Evolutionary conservation across 2,329 filamentous ascomycete genomes (phyloP).

Genomic region (Exophiala bonariae): DNA sequence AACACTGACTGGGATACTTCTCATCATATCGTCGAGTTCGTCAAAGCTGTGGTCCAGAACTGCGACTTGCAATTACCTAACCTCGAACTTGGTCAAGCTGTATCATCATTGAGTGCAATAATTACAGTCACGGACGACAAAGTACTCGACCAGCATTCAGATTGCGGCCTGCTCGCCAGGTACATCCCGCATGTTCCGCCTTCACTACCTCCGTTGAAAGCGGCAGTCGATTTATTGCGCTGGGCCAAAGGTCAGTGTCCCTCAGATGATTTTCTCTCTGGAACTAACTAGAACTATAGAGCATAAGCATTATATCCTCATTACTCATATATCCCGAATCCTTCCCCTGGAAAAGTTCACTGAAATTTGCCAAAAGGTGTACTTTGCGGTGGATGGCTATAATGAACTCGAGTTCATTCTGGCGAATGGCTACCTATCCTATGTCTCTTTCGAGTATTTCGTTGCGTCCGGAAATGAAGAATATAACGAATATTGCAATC

Average conservation of each 20-base stretch:
- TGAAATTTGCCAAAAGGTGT: conserved; percentile 37
- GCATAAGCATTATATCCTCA: conserved; percentile 28
- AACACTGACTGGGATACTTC: conserved; percentile 35
- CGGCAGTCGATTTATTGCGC: conserved; percentile 30
- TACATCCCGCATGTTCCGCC: too few species aligned
- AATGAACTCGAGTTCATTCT: conserved; percentile 36
- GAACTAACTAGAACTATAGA: too few species aligned
- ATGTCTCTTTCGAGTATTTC: conserved; percentile 37
- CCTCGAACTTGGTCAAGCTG: conserved; percentile 12
- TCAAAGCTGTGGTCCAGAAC: conserved; percentile 30
- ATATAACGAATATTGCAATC: conserved; percentile 28
- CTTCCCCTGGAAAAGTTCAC: conserved; percentile 35
- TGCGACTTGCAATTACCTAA: conserved; percentile 2
- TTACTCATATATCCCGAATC: conserved; percentile 35
- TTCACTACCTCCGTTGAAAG: conserved; percentile 33
- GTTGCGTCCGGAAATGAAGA: conserved; percentile 25
- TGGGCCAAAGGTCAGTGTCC: conserved; percentile 35
- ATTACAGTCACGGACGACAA: neutral
- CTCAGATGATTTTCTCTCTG: too few species aligned
- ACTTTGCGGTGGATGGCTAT: conserved; percentile 38
- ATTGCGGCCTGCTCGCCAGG: too few species aligned
- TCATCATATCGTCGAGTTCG: conserved; percentile 35
- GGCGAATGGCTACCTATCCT: conserved; percentile 38
- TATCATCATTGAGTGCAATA: conserved; percentile 10
- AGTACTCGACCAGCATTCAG: too few species aligned